A percentile compares a stretch with the other conserved stretches of the same genome.
Evolutionary conservation across 768 basidiomycete species (phyloP).

Genomic region (Lactarius akahatsu): DNA sequence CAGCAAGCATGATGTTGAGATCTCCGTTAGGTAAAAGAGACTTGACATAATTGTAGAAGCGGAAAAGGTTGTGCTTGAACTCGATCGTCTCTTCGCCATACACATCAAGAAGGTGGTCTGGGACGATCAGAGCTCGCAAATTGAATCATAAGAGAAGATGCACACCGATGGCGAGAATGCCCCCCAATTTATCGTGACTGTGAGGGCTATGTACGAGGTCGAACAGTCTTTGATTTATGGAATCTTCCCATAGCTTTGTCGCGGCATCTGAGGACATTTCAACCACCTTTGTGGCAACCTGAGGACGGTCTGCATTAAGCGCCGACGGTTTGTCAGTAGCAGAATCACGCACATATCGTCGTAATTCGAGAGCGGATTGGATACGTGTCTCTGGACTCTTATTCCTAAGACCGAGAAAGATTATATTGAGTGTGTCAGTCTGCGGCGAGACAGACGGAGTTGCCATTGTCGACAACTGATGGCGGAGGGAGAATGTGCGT

Average conservation of each 20-base stretch:
- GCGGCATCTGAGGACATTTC: conserved; percentile 83
- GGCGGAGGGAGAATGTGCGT: no score
- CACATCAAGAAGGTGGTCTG: conserved; percentile 73
- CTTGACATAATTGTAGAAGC: conserved; percentile 92
- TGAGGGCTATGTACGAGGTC: conserved; percentile 82
- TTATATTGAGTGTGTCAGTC: conserved; percentile 59
- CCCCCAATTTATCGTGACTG: conserved; percentile 78
- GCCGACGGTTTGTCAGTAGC: conserved; percentile 3
- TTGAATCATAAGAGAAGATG: conserved; percentile 1
- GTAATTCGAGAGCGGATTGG: conserved; percentile 68
- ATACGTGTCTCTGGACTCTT: conserved; percentile 62
- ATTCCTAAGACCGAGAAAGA: conserved; percentile 66
- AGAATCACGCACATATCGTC: conserved; percentile 61
- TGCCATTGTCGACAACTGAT: conserved; percentile 48
- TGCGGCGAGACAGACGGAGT: conserved; percentile 56
- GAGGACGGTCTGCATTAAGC: conserved; percentile 18
- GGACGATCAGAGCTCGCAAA: conserved; percentile 30
- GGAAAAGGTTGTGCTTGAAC: conserved; percentile 75
- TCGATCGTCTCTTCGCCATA: conserved; percentile 81
- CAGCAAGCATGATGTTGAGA: conserved; percentile 90
- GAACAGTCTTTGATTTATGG: conserved; percentile 75
- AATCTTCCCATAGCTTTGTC: conserved; percentile 82
- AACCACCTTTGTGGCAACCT: conserved; percentile 72
- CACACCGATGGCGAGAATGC: conserved; percentile 83
- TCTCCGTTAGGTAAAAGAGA: conserved; percentile 89